Base-by-base conservation (phyloP, 208 protist species). In the Trypanosomatidae sp. region DNA sequence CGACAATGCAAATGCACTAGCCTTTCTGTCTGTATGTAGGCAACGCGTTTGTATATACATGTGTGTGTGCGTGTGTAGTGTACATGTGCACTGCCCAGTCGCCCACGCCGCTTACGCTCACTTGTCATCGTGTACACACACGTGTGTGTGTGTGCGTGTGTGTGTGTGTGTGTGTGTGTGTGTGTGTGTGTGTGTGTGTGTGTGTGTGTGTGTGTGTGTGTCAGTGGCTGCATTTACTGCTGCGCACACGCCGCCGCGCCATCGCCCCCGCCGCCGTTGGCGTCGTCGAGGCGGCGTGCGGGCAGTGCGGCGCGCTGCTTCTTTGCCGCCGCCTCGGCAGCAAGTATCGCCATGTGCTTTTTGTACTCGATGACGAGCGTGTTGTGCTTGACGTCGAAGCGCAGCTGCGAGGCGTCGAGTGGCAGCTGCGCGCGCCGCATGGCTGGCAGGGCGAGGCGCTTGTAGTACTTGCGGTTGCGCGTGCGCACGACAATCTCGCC, bases 391-490 rank as follows among this genome's bases (percentile, higher is more conserved):
- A 93, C 65, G n/a, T 84, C 73, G 50, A 66, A 96, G 24, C 55
- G 71, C 18, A 97, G 68, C 15, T 68, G 43, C 26, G 62, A 15
- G 0, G 52, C 24, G 15, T 91, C 77, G 7, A 96, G 65, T 21
- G 55, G 63, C 19, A 95, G 57, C 0, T 51, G 16, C 1, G 60
- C 54, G 4, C 85, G 71, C 35, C 71, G 48, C 45, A 97, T 60
- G 25, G 92, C 88, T n/a, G 70, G 67, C 21, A 97, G 88, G 22
- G 41, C 48, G 25, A 97, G 52, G 13, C 81, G 54, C 66, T 96
- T 96, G 48, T 89, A 97, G 42, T 96, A 97, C 63, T 97, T 97
- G 43, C 92, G 96, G 69, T 97, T 97, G n/a, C 58, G 72, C 7
- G 94, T 97, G 16, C 90, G 78, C 30, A 97, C 78, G 0, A 97